phyloP scores from a whole-genome alignment of 345 rosid genomes.

The Lumnitzera racemosa region DNA sequence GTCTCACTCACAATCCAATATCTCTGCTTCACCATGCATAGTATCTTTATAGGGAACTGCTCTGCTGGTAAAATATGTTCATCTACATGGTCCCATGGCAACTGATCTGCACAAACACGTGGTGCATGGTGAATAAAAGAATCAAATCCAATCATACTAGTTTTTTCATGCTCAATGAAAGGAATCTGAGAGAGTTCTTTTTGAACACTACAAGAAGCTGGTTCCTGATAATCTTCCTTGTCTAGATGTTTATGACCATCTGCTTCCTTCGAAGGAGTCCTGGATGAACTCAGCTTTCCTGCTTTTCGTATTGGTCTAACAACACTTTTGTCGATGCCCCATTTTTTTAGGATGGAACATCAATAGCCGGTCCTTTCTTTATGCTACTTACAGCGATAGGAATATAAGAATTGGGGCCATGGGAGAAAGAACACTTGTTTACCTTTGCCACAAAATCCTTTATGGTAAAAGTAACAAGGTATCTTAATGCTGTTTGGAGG shows the following conservation, averaged over 20 bases:
- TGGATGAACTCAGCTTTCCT: slow-evolving; percentile 3
- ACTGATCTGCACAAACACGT: slow-evolving; percentile 10
- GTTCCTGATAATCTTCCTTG: slow-evolving; percentile 15
- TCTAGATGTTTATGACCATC: slow-evolving; percentile 5
- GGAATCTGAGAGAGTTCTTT: slow-evolving; percentile 14
- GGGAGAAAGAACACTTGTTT: slow-evolving; percentile 40
- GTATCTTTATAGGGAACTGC: slow-evolving; percentile 38
- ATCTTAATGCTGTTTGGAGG: slow-evolving; percentile 22
- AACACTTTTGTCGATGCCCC: slow-evolving; percentile 12
- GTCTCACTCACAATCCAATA: slow-evolving; percentile 28
- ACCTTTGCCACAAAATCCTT: slow-evolving; percentile 45
- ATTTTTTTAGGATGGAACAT: slow-evolving; percentile 11
- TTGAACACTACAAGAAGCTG: slow-evolving; percentile 11
- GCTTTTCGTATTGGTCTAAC: slow-evolving; percentile 7
- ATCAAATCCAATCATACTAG: slow-evolving; percentile 11
- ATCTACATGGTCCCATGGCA: slow-evolving; percentile 20
- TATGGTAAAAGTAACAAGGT: slow-evolving; percentile 48
- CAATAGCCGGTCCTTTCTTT: slow-evolving; percentile 11
- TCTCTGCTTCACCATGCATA: slow-evolving; percentile 33
- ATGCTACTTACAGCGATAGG: slow-evolving; percentile 11
- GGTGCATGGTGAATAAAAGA: slow-evolving; percentile 14
- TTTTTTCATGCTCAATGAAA: slow-evolving; percentile 15
- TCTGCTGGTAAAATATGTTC: slow-evolving; percentile 32
- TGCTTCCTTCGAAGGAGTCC: slow-evolving; percentile 11
- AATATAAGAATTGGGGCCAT: slow-evolving; percentile 22